Base-by-base conservation (phyloP, 345 rosid species). In the Brassica carinata region DNA sequence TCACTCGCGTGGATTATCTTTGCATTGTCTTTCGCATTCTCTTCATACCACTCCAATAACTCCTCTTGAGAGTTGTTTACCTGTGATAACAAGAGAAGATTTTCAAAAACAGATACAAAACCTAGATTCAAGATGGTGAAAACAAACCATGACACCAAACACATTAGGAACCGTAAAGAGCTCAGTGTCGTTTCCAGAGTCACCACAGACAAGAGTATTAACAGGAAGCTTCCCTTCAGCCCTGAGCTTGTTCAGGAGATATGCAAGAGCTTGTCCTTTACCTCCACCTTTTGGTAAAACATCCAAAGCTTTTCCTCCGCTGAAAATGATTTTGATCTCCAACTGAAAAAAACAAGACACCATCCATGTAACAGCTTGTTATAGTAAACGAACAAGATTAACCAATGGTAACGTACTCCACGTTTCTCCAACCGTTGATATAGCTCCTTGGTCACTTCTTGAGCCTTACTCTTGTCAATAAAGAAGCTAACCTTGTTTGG, bases 31-130 rank as follows among this genome's bases (percentile, higher is more conserved):
- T 93, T 93, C 53, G 93, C 95, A 83, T 96, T 90, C 84, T 87
- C 88, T 83, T 85, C 86, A 74, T 90, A 85, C 99, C 99, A 93
- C 79, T 82, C 93, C 86, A 96, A 82, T 81, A 96, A 83, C 85
- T 96, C 98, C 81, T 92, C 99, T 84, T 90, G 98, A 72, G 99
- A 93, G 88, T 96, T 96, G 83, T 87, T 89, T 51, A 96, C 98
- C 99, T 93, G 85, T 69, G n/a, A 65, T 11, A 57, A 11, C 0
- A 17, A 77, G 30, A 70, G 14, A 68, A 8, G 26, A 40, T 2
- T 51, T 5, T 2, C 30, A 69, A 8, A 17, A 38, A 51, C 8
- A 10, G 7, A 18, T 3, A 3, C 7, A 76, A 69, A 34, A 51
- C 1, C 1, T 66, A 67, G 31, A 51, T 15, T 48, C 43, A 53